Conservation (phyloP, 495 filamentous ascomycete species). For the Xylaria castorea region DNA sequence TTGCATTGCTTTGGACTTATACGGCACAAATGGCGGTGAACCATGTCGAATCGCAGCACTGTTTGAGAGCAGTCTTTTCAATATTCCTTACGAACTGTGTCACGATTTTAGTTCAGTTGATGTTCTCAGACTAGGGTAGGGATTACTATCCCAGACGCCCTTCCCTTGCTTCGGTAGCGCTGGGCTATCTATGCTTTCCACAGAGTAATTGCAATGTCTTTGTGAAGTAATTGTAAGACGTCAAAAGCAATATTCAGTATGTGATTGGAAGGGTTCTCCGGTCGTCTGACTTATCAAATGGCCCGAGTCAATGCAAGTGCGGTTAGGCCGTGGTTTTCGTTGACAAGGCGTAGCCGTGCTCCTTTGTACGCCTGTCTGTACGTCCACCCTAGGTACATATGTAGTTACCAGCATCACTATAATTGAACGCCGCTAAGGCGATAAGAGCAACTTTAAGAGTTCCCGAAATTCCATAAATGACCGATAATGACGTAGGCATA, state of each 20-base stretch:
- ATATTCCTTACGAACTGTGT: background rate
- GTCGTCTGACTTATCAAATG: background rate
- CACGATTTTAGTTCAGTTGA: background rate
- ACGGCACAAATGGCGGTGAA: slow-evolving; percentile 3
- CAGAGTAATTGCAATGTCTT: too few relatives aligned
- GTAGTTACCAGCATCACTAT: background rate
- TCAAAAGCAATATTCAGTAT: background rate
- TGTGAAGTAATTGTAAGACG: background rate
- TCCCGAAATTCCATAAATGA: background rate
- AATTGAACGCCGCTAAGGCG: background rate
- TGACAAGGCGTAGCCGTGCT: background rate
- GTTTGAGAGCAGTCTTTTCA: background rate
- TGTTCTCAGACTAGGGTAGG: background rate
- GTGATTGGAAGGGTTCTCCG: background rate
- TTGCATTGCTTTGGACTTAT: background rate
- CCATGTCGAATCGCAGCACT: background rate
- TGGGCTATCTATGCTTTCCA: background rate
- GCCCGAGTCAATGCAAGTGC: background rate
- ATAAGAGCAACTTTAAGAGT: background rate
- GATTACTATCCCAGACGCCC: background rate
- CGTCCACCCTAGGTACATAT: background rate
- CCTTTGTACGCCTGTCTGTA: background rate
- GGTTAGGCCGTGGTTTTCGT: background rate
- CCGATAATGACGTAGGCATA: background rate
- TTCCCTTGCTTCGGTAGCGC: slow-evolving; percentile 1